These are phyloP conservation scores for Jatropha multifida DNA, from an alignment of 441 rosid genomes.

Conservation along the genomic window DNA sequence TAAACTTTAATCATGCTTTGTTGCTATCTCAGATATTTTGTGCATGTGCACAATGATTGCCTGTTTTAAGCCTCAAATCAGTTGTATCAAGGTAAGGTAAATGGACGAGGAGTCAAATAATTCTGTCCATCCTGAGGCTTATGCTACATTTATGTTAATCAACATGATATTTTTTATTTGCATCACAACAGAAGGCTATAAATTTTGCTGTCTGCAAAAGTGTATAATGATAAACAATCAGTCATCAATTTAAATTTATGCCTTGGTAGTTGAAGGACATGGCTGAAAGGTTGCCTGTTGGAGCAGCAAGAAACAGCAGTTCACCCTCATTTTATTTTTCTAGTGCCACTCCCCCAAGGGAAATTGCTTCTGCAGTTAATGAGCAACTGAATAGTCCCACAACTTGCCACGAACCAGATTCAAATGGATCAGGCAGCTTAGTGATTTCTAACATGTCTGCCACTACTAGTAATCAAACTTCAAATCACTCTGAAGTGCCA, in stretches of 20 bases:
- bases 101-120: background rate
- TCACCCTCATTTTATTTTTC: conserved; percentile 56
- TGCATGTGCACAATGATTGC: background rate
- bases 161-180: background rate
- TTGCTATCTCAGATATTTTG: background rate
- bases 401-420: conserved; percentile 51
- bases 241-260: background rate
- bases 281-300: conserved; percentile 93
- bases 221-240: background rate
- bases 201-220: background rate
- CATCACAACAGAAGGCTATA: background rate
- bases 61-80: background rate
- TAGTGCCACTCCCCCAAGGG: conserved; percentile 53
- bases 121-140: background rate
- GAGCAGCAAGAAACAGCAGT: conserved; percentile 52
- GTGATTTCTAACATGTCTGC: conserved; percentile 51
- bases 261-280: conserved; percentile 68
- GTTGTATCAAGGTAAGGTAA: background rate
- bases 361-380: conserved; percentile 44
- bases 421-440: conserved; percentile 45
- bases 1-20: background rate
- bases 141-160: background rate
- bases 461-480: conserved; percentile 40
- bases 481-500: conserved; percentile 38
- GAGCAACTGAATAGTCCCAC: conserved; percentile 49